phyloP scores from a whole-genome alignment of 1,284 basidiomycete genomes.

The Cutaneotrichosporon cutaneum region DNA sequence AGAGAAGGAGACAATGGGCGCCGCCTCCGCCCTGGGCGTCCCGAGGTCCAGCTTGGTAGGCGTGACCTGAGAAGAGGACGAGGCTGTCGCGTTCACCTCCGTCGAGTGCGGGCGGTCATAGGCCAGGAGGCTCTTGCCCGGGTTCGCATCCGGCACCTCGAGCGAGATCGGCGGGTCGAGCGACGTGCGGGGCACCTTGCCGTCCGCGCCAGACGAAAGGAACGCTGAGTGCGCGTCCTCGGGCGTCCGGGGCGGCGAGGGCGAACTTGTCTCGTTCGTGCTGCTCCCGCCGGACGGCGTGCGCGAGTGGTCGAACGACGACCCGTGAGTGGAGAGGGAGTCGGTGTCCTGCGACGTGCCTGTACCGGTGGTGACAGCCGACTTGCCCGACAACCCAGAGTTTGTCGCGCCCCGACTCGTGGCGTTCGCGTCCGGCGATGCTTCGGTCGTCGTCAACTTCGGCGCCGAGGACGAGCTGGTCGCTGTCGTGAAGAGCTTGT shows the following conservation, averaged over 20 bases:
- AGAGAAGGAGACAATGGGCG: background rate
- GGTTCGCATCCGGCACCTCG: background rate
- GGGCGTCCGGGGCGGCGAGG: conserved; percentile 46
- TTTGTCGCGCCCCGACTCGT: background rate
- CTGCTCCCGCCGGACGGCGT: conserved; percentile 48
- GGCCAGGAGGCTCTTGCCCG: conserved; percentile 4
- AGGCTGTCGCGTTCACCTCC: background rate
- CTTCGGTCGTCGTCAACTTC: conserved; percentile 15
- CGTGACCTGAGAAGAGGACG: conserved; percentile 6
- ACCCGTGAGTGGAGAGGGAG: conserved; percentile 22
- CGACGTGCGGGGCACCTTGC: conserved; percentile 2
- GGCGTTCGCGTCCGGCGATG: background rate
- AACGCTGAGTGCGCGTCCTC: conserved; percentile 28
- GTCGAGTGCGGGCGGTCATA: background rate
- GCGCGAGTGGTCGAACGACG: conserved; percentile 43
- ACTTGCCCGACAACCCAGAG: background rate
- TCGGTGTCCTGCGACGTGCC: conserved; percentile 12
- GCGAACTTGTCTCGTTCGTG: conserved; percentile 44
- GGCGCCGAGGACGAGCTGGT: conserved; percentile 29
- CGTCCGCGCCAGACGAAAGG: conserved; percentile 4
- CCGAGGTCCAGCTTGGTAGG: conserved; percentile 9
- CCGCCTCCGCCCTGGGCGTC: conserved; percentile 11
- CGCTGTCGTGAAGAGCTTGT: conserved; percentile 29
- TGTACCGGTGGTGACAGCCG: background rate
- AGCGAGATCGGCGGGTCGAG: conserved; percentile 15